These are phyloP conservation scores for Termitomyces sp. DNA, from an alignment of 768 basidiomycete genomes.

Conservation along the genomic window DNA sequence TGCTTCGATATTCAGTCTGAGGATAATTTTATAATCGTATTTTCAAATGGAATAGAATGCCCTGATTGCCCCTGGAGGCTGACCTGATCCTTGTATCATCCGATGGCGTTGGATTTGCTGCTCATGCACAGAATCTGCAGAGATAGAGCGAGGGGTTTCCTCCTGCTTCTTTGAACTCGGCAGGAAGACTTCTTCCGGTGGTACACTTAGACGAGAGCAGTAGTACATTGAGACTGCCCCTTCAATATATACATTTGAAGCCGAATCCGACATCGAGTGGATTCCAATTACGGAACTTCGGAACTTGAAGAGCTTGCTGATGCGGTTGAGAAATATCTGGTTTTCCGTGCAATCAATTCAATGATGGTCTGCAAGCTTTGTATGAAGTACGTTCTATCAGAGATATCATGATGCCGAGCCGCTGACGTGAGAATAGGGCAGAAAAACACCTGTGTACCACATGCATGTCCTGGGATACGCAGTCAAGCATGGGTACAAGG, in stretches of 20 bases:
- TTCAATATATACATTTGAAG: constrained; percentile 2
- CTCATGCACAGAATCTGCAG: constrained; percentile 7
- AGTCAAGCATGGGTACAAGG: constrained; percentile 1
- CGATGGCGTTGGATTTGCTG: neutral
- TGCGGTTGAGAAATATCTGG: constrained; percentile 10
- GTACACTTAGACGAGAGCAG: neutral
- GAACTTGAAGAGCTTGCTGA: constrained; percentile 2
- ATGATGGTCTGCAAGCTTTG: constrained; percentile 8
- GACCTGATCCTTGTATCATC: constrained; percentile 7
- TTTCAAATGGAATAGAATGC: neutral
- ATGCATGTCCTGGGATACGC: constrained; percentile 2
- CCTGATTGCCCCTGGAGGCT: neutral
- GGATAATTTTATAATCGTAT: neutral
- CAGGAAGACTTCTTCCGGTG: neutral
- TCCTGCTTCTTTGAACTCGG: neutral
- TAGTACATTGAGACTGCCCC: neutral
- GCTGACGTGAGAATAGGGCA: neutral
- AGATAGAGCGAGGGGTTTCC: constrained; percentile 5
- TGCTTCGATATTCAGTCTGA: neutral
- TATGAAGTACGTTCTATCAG: constrained; percentile 5
- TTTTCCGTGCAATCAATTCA: constrained; percentile 3
- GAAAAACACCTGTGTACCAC: neutral
- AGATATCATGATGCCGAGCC: too few relatives aligned
- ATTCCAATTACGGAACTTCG: neutral
- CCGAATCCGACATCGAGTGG: constrained; percentile 1